phyloP scores from a whole-genome alignment of 108 stramenopile genomes.

The Skeletonema costatum region DNA sequence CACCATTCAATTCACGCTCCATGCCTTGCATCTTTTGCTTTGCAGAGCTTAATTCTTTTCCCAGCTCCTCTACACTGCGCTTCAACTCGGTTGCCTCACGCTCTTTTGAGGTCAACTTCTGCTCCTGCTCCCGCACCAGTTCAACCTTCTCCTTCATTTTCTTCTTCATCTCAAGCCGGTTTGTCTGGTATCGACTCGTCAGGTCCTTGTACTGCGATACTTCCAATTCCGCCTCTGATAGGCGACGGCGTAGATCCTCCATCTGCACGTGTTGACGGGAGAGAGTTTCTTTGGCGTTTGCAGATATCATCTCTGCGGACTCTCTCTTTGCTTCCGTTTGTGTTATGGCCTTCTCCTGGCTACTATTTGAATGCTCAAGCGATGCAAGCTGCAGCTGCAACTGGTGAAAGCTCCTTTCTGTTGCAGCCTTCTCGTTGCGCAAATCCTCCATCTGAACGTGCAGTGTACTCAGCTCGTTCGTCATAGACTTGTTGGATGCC shows the following conservation, averaged over 20 bases:
- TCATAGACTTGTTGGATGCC: constrained; percentile 31
- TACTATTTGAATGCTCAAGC: constrained; percentile 36
- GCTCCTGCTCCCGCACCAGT: constrained; percentile 41
- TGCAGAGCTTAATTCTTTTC: neutral
- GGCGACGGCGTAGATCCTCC: constrained; percentile 34
- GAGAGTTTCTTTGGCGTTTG: constrained; percentile 40
- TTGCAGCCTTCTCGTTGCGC: constrained; percentile 30
- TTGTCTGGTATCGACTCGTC: constrained; percentile 37
- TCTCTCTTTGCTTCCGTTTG: constrained; percentile 32
- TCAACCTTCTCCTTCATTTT: constrained; percentile 44
- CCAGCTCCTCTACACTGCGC: constrained; percentile 6
- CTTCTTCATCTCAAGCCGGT: constrained; percentile 53
- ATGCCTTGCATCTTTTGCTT: constrained; percentile 23
- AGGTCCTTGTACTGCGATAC: constrained; percentile 44
- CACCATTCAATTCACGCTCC: constrained; percentile 20
- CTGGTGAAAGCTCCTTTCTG: constrained; percentile 43
- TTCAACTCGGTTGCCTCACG: constrained; percentile 30
- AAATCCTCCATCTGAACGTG: constrained; percentile 21
- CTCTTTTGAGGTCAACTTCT: constrained; percentile 29
- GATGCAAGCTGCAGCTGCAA: constrained; percentile 39
- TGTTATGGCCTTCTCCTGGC: constrained; percentile 25
- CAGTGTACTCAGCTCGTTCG: constrained; percentile 36
- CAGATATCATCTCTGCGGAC: constrained; percentile 43
- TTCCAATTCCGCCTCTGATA: constrained; percentile 39
- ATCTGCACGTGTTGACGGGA: constrained; percentile 40